Evolutionary conservation across 2,329 filamentous ascomycete genomes (phyloP), one percentile per base, ranked within the genome.

Genomic region (Colletotrichum falcatum): DNA sequence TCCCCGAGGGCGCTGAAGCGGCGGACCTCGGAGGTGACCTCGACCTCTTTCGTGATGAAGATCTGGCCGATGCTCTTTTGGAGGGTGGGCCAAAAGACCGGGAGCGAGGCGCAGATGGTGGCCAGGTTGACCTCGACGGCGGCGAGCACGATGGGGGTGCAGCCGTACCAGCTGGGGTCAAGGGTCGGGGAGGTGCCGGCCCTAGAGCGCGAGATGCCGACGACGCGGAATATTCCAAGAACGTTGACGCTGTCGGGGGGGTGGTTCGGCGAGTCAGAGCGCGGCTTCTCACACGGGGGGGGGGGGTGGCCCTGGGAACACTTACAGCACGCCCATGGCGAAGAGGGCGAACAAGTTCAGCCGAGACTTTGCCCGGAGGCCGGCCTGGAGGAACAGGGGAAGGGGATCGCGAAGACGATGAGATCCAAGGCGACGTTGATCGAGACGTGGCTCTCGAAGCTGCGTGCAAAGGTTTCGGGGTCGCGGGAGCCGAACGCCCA

Each of bases 151-250:
- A 81, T 78, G 53, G 75, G 76, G 42, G 75, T 72, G 28, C 77
- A 77, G 8, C 74, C 78, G 68, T 81, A 81, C 78, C 79, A 81
- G 5, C 77, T 79, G 9, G 79, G 79, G 65, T 81, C 80, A 3
- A 78, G 59, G 0, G 79, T 79, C 18, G 80, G 80, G 65, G 75
- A 78, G 0, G 78, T 80, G 1, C 72, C 77, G 3, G 79, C 79
- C 26, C 77, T 72, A 48, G 73, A 73, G 28, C 74, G 59, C 28
- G 79, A 66, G 48, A 81, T 76, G 64, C 66, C 75, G 60, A 78
- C 71, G 0, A 81, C 72, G 5, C 79, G 77, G 75, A 75, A 79
- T 62, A 81, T 76, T 0, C 67, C 64, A 18, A 70, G 53, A 5
- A 70, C 46, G 30, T 70, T 70, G 8, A 70, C 67, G 28, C 67